Conservation (phyloP, 2,329 filamentous ascomycete genomes). For the Colletotrichum scovillei region DNA sequence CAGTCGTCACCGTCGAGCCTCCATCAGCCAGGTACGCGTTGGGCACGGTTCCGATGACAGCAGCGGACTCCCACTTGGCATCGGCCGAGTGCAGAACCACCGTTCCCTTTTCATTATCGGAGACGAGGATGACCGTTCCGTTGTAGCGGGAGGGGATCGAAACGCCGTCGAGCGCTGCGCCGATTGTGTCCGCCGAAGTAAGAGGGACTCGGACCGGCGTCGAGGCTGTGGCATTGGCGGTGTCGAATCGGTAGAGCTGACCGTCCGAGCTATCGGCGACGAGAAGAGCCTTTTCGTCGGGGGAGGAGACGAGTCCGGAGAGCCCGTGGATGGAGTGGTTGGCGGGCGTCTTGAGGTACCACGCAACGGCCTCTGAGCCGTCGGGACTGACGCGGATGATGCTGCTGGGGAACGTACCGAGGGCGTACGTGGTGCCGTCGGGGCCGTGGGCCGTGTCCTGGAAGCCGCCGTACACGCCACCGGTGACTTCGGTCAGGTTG, state of each 20-base stretch:
- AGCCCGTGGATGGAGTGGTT: constrained; percentile 40
- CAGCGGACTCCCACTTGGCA: constrained; percentile 47
- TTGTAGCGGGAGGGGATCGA: constrained; percentile 48
- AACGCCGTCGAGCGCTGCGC: constrained; percentile 42
- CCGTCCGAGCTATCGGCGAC: constrained; percentile 45
- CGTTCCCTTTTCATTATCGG: constrained; percentile 45
- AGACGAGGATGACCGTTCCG: constrained; percentile 47
- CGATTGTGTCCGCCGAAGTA: not conserved
- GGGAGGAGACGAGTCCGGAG: constrained; percentile 26
- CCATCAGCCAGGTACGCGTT: constrained; percentile 30
- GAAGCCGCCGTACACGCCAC: constrained; percentile 48
- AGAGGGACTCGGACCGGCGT: constrained; percentile 10
- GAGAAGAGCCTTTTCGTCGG: constrained; percentile 41
- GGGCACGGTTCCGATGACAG: constrained; percentile 47
- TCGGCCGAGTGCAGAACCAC: constrained; percentile 51
- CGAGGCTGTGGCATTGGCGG: constrained; percentile 12
- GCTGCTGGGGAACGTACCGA: constrained; percentile 51
- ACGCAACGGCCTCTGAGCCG: constrained; percentile 42
- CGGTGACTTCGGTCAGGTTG: constrained; percentile 45
- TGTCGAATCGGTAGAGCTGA: constrained; percentile 49
- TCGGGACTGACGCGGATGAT: constrained; percentile 47
- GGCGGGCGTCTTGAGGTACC: constrained; percentile 45
- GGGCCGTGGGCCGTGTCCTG: constrained; percentile 52
- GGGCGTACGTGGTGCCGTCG: constrained; percentile 48
- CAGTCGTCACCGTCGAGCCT: constrained; percentile 9